These are phyloP conservation scores for Rhynchospora breviuscula DNA, from an alignment of 176 grass and related monocot species.

Conservation along the genomic window DNA sequence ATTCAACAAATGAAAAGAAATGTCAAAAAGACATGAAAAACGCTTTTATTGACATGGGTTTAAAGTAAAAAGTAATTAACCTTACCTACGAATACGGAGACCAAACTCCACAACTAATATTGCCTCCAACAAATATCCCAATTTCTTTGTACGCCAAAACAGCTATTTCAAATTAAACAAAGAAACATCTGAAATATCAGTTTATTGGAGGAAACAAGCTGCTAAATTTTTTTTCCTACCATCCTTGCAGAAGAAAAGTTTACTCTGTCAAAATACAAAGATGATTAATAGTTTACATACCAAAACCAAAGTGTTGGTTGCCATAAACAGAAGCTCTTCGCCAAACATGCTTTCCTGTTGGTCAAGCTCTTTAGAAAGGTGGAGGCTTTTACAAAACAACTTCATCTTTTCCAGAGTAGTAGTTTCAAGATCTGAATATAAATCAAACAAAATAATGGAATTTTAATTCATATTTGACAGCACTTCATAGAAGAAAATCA, in stretches of 20 bases:
- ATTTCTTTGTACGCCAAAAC: conserved; percentile 84
- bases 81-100: conserved; percentile 71
- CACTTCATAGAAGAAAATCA: neutral
- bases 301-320: conserved; percentile 71
- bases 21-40: neutral
- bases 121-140: conserved; percentile 87
- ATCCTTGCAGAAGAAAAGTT: conserved; percentile 6
- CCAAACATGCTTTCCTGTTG: conserved; percentile 92
- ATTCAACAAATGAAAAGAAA: neutral
- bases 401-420: conserved; percentile 61
- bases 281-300: conserved; percentile 36
- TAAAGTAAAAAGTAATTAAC: neutral
- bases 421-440: conserved; percentile 57
- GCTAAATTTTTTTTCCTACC: neutral
- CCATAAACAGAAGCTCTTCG: conserved; percentile 89
- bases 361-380: conserved; percentile 88
- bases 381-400: conserved; percentile 70
- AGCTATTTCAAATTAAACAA: conserved; percentile 52
- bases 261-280: neutral
- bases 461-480: neutral
- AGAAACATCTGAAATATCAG: neutral
- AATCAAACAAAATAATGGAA: conserved; percentile 17
- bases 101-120: conserved; percentile 93
- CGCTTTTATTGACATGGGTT: neutral
- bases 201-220: neutral